Percentiles rank a stretch among this genome's conserved stretches.
Evolutionary conservation across 2,329 filamentous ascomycete genomes (phyloP).

Genomic region (Penicillium sp.): DNA sequence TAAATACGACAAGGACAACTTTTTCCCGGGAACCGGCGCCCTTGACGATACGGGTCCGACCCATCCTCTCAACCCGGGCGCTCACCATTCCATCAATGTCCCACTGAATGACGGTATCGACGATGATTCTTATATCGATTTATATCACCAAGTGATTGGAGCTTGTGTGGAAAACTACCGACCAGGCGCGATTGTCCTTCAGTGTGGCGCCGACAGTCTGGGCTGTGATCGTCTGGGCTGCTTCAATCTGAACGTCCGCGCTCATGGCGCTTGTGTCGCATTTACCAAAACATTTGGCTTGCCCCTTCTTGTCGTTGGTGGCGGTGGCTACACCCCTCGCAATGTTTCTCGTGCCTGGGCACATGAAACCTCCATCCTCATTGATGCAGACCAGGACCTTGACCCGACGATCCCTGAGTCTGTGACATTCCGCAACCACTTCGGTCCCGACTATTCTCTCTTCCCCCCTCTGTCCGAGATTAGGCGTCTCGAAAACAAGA

Average conservation of each 20-base stretch:
- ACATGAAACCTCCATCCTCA: slow-evolving; percentile 90
- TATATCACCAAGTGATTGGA: slow-evolving; percentile 82
- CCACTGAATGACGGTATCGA: slow-evolving; percentile 89
- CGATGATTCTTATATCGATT: slow-evolving; percentile 81
- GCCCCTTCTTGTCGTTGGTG: slow-evolving; percentile 88
- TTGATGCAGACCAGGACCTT: slow-evolving; percentile 73
- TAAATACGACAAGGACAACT: slow-evolving; percentile 84
- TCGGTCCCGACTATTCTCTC: slow-evolving; percentile 82
- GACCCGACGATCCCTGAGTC: slow-evolving; percentile 75
- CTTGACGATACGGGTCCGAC: slow-evolving; percentile 83
- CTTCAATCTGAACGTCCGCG: slow-evolving; percentile 95
- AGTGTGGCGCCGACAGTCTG: slow-evolving; percentile 93
- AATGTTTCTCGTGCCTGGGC: slow-evolving; percentile 98
- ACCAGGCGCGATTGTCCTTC: slow-evolving; percentile 89
- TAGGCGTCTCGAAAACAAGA: slow-evolving; percentile 72
- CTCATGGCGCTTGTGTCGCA: slow-evolving; percentile 87
- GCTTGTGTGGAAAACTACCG: slow-evolving; percentile 80
- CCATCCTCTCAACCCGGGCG: slow-evolving; percentile 81
- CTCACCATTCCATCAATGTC: slow-evolving; percentile 88
- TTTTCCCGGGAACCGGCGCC: slow-evolving; percentile 90
- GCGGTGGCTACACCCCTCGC: slow-evolving; percentile 92
- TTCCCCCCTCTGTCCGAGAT: slow-evolving; percentile 84
- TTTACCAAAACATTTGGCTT: slow-evolving; percentile 82
- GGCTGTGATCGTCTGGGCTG: slow-evolving; percentile 91
- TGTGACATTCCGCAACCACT: slow-evolving; percentile 85